A percentile compares a stretch with the other conserved stretches of the same genome.
Conservation (phyloP, 2,329 filamentous ascomycete species). For the Bipolaris victoriae region DNA sequence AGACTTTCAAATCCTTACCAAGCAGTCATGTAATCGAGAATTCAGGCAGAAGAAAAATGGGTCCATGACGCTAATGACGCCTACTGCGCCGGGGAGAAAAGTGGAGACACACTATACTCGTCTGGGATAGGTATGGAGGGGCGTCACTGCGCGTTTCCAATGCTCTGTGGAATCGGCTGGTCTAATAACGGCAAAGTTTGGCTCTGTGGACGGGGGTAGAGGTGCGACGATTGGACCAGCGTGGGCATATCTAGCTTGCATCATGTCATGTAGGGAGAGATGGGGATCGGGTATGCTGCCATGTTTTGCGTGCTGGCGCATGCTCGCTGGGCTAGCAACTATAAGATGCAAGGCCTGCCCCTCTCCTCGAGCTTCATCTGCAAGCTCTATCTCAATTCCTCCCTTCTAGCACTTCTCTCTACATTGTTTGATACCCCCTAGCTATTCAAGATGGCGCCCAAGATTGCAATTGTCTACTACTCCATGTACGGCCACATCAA, state of each 20-base stretch:
- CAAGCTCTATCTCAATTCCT: background rate
- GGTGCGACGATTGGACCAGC: background rate
- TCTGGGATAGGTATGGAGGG: conserved; percentile 3
- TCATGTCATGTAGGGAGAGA: conserved; percentile 6
- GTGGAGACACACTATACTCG: conserved; percentile 1
- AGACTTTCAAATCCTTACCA: conserved; percentile 15
- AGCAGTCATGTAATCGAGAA: conserved; percentile 14
- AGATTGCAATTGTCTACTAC: conserved; percentile 83
- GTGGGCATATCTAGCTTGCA: background rate
- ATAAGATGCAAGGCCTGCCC: conserved; percentile 2
- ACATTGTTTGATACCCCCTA: conserved; percentile 23
- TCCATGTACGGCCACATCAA: conserved; percentile 48
- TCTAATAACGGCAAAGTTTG: conserved; percentile 4
- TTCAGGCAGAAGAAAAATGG: background rate
- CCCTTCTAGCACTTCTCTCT: background rate
- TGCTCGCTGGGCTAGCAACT: background rate
- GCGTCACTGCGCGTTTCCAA: background rate
- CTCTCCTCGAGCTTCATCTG: background rate
- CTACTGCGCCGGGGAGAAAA: conserved; percentile 9
- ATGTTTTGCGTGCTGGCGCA: background rate
- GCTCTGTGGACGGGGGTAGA: background rate
- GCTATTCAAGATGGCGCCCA: conserved; percentile 73
- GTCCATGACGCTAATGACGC: conserved; percentile 17
- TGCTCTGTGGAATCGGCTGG: background rate
- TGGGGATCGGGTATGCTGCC: background rate